These are phyloP conservation scores for Wickerhamomyces rabaulensis DNA, from an alignment of 805 yeast species.

Conservation along the genomic window DNA sequence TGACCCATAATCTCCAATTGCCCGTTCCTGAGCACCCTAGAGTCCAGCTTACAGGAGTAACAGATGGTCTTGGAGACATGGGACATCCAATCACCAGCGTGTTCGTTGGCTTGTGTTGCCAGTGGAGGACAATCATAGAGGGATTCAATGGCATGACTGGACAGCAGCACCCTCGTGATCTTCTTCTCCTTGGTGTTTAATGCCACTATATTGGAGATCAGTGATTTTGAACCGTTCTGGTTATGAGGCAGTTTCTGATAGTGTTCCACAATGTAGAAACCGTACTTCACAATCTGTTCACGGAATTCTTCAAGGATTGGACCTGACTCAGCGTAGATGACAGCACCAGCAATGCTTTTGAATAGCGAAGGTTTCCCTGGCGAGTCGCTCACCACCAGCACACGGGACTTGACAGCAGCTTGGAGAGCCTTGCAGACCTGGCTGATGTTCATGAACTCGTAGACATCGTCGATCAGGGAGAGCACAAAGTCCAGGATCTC, in stretches of 20 bases:
- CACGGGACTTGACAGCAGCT: constrained; percentile 9
- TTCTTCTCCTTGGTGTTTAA: constrained; percentile 4
- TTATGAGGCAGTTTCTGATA: constrained; percentile 1
- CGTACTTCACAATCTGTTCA: constrained; percentile 3
- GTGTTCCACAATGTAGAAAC: constrained; percentile 14
- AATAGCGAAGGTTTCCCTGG: constrained; percentile 7
- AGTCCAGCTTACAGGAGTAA: neutral
- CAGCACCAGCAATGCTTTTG: constrained; percentile 7
- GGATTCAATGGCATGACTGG: constrained; percentile 2
- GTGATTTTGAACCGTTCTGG: constrained; percentile 3
- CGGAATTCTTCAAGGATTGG: neutral
- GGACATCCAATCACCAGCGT: constrained; percentile 3
- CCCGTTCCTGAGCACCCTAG: neutral
- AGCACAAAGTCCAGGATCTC: constrained; percentile 15
- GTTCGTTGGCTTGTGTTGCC: constrained; percentile 8
- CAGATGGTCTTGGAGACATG: constrained; percentile 7
- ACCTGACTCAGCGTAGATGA: constrained; percentile 2
- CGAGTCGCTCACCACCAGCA: constrained; percentile 17
- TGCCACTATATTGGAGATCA: constrained; percentile 7
- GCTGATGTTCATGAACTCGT: constrained; percentile 8
- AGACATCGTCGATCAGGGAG: constrained; percentile 13
- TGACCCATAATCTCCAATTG: constrained; percentile 14
- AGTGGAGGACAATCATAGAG: neutral
- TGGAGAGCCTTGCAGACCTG: constrained; percentile 16
- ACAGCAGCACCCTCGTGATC: constrained; percentile 12